Evolutionary conservation across 2,329 filamentous ascomycete genomes (phyloP).

Genomic region (Aaosphaeria arxii): DNA sequence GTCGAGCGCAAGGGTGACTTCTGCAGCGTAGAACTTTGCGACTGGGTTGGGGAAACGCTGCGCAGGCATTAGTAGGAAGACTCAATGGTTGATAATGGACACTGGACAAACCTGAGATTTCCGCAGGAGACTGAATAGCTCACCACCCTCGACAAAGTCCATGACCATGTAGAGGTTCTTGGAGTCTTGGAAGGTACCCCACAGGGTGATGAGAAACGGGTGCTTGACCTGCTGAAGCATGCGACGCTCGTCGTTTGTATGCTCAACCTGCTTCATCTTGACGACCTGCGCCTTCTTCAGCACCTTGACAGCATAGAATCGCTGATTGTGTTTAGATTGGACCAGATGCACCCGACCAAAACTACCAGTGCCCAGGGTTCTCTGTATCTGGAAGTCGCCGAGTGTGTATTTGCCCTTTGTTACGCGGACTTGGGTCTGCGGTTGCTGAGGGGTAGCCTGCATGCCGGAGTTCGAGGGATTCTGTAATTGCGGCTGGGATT

Average conservation of each 20-base stretch:
- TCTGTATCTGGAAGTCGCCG: conserved; percentile 81
- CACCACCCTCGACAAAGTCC: conserved; percentile 98
- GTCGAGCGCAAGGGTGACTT: conserved; percentile 91
- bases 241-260: conserved; percentile 94
- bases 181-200: conserved; percentile 96
- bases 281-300: conserved; percentile 98
- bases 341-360: conserved; percentile 96
- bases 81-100: not conserved
- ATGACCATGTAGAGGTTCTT: conserved; percentile 99
- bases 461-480: too few species aligned
- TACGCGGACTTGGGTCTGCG: conserved; percentile 51
- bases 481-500: conserved; percentile 17
- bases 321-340: conserved; percentile 95
- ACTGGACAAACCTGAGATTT: conserved; percentile 72
- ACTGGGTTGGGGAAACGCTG: conserved; percentile 99
- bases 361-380: conserved; percentile 92
- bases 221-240: conserved; percentile 98
- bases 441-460: conserved; percentile 28
- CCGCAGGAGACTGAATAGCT: conserved; percentile 89
- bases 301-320: conserved; percentile 98
- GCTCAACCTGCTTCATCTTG: conserved; percentile 99
- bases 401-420: conserved; percentile 98
- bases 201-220: conserved; percentile 94
- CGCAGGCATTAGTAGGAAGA: not conserved
- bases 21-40: conserved; percentile 97